Base-by-base conservation (phyloP, 2,329 filamentous ascomycete species). In the Botrytis tulipae region DNA sequence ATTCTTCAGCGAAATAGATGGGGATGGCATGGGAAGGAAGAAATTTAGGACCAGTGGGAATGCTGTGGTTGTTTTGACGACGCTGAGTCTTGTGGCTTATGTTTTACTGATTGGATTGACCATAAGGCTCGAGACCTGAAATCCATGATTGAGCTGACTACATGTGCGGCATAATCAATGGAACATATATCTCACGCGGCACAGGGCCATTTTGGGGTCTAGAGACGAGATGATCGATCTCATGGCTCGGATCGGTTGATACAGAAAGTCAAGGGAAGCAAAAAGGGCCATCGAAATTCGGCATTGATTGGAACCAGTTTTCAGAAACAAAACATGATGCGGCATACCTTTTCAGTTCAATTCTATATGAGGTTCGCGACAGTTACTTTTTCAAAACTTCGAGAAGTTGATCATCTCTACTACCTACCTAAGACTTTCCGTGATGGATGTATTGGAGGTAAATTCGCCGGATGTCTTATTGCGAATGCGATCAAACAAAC, bases 1-100 rank as follows among this genome's bases (percentile, higher is more conserved):
- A 83, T 98, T 99, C 84, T 98, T 98, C 83, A 89, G 86, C 75
- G 86, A 83, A 61, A 78, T 82, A 42, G 78, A 78, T 46, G 79
- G 80, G 42, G 79, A 82, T 75, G 84, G 84, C 22, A 80, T 84
- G 74, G 80, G 83, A 37, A 86, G 82, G 76, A 86, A 84, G 79
- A 89, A 86, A 80, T 91, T 91, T 77, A 86, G 89, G 75, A 91
- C 89, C 32, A 90, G 87, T 75, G 88, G 89, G 40, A 89, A 90
- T 78, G 90, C 87, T 70, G 89, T 91, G 32, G 82, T 88, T 1
- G 79, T 91, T 51, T 82, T 91, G 77, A 89, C 87, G 2, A 76
- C 80, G 14, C 79, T 91, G 75, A 91, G 88, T 76, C 79, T 91
- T 60, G 83, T 84, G 54, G 87, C 89, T 7, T 91, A 91, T 80